These are phyloP conservation scores for Fomitopsis pulvina DNA, from an alignment of 768 basidiomycete genomes.

Conservation along the genomic window DNA sequence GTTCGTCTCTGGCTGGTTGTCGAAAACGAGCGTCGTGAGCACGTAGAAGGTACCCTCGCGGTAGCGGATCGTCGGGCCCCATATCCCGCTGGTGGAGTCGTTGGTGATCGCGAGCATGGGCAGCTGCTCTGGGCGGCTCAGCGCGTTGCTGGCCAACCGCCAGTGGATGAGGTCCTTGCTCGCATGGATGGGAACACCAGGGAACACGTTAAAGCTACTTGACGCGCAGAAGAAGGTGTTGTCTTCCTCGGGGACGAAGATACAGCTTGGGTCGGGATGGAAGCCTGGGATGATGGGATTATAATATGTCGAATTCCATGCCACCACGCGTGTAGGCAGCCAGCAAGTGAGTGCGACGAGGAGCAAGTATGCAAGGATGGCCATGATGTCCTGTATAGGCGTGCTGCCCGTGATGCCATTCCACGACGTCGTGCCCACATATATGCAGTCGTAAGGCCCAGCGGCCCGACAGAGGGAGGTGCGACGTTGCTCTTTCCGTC, in stretches of 20 bases:
- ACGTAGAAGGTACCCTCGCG: neutral
- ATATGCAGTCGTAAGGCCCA: too few species aligned
- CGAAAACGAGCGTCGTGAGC: neutral
- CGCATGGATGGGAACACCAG: neutral
- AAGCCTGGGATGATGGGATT: neutral
- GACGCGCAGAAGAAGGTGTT: neutral
- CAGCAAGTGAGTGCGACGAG: slow-evolving; percentile 6
- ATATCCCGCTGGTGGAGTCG: neutral
- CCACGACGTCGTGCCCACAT: too few species aligned
- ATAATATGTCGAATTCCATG: neutral
- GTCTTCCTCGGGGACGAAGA: neutral
- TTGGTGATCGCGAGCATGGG: neutral
- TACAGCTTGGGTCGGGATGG: neutral
- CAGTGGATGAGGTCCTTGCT: neutral
- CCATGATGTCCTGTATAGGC: too few species aligned
- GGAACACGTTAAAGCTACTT: neutral
- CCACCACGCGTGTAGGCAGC: slow-evolving; percentile 5
- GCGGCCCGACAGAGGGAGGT: too few species aligned
- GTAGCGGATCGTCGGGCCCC: neutral
- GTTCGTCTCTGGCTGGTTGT: neutral
- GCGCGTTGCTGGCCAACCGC: neutral
- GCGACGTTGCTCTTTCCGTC: too few species aligned
- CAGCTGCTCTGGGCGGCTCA: neutral
- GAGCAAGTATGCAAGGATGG: neutral
- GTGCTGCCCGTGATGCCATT: too few species aligned